Percentiles rank a stretch among this genome's conserved stretches.
phyloP scores from a whole-genome alignment of 1,139 yeast genomes.

The Lodderomyces margitis region DNA sequence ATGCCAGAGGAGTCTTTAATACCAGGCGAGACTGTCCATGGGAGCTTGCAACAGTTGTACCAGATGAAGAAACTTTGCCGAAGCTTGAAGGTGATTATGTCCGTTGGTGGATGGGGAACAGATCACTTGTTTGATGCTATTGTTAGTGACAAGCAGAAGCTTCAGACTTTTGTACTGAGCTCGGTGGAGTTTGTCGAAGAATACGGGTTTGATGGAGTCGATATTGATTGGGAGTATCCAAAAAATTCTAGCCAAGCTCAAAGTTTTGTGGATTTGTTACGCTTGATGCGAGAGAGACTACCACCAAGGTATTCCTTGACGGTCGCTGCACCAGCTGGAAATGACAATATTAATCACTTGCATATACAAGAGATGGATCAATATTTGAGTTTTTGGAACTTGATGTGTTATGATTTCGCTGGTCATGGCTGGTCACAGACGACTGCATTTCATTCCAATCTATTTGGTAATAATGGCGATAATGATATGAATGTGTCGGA shows the following conservation, averaged over 20 bases:
- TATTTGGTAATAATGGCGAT: slow-evolving; percentile 46
- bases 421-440: slow-evolving; percentile 68
- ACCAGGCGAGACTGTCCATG: slow-evolving; percentile 28
- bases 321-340: slow-evolving; percentile 75
- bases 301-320: slow-evolving; percentile 43
- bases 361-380: slow-evolving; percentile 53
- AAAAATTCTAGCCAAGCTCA: slow-evolving; percentile 43
- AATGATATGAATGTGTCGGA: slow-evolving; percentile 47
- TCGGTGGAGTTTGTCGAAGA: slow-evolving; percentile 46
- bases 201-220: slow-evolving; percentile 84
- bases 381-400: slow-evolving; percentile 67
- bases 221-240: slow-evolving; percentile 95
- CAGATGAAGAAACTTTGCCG: slow-evolving; percentile 49
- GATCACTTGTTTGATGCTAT: slow-evolving; percentile 50
- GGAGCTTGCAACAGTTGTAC: slow-evolving; percentile 57
- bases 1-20: slow-evolving; percentile 33
- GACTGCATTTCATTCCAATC: slow-evolving; percentile 70
- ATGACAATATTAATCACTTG: slow-evolving; percentile 41
- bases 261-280: slow-evolving; percentile 45
- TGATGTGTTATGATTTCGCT: slow-evolving; percentile 87
- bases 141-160: slow-evolving; percentile 31
- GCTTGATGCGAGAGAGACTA: slow-evolving; percentile 40
- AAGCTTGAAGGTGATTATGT: slow-evolving; percentile 58
- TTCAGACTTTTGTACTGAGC: slow-evolving; percentile 50
- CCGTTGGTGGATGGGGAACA: slow-evolving; percentile 90